Percentiles rank a stretch among this genome's conserved stretches.
phyloP scores from a whole-genome alignment of 495 filamentous ascomycete species.

The Diplogelasinospora grovesii region DNA sequence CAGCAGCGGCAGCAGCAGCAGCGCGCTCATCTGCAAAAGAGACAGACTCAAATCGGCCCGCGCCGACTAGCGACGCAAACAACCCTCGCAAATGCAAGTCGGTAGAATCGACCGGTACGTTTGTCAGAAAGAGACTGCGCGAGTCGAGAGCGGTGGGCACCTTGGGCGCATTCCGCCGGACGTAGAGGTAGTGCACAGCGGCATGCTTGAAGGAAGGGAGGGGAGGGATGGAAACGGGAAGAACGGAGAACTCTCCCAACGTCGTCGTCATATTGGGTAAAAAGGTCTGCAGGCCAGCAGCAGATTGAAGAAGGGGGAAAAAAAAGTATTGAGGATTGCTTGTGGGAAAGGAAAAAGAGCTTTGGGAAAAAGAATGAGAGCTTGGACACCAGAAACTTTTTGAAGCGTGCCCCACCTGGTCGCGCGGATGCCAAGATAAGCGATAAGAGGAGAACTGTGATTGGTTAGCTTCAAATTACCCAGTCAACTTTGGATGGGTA shows the following conservation, averaged over 20 bases:
- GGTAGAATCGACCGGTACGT: constrained; percentile 80
- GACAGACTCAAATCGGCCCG: constrained; percentile 67
- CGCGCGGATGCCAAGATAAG: no score
- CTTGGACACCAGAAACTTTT: no score
- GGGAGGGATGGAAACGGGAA: constrained; percentile 55
- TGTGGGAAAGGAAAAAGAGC: no score
- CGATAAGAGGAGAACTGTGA: no score
- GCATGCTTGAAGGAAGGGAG: constrained; percentile 50
- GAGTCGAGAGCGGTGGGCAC: constrained; percentile 63
- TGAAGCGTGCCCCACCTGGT: no score
- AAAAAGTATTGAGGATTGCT: no score
- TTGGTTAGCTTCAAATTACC: no score
- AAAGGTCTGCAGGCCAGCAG: no score
- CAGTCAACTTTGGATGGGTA: no score
- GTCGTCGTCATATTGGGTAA: constrained; percentile 13
- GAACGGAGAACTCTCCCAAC: constrained; percentile 44
- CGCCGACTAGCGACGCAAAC: constrained; percentile 62
- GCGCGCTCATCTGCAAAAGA: constrained; percentile 57
- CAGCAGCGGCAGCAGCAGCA: no score
- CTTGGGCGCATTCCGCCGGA: constrained; percentile 73
- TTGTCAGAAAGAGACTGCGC: constrained; percentile 79
- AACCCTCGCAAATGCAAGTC: constrained; percentile 67
- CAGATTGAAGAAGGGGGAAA: no score
- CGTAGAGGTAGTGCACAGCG: constrained; percentile 78
- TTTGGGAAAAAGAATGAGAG: no score